phyloP scores from a whole-genome alignment of 352 stramenopile species.

The Pythium biforme region DNA sequence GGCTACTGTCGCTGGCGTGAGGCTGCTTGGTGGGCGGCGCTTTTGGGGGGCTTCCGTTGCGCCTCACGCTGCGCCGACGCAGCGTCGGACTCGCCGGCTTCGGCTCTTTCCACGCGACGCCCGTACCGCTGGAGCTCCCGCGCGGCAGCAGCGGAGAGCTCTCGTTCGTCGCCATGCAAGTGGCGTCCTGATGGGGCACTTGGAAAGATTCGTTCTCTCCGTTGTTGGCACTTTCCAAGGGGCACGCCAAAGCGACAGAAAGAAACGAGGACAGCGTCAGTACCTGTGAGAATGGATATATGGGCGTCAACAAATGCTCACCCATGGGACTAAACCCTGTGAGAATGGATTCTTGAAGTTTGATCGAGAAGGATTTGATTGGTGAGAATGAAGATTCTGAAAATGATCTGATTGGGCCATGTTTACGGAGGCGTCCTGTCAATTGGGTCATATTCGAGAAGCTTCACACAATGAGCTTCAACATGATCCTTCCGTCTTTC shows the following conservation, averaged over 20 bases:
- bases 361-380: slow-evolving; percentile 1
- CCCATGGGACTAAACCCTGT: background rate
- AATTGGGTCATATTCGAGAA: slow-evolving; percentile 15
- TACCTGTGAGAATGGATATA: slow-evolving; percentile 1
- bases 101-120: background rate
- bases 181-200: too few relatives aligned
- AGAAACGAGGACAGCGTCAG: background rate
- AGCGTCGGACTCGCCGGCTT: slow-evolving; percentile 7
- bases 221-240: background rate
- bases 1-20: background rate
- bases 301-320: background rate
- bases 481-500: slow-evolving; percentile 10
- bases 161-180: slow-evolving; percentile 10
- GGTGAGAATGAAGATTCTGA: background rate
- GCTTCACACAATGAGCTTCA: slow-evolving; percentile 11
- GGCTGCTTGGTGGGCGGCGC: background rate
- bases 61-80: background rate
- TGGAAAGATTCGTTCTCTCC: background rate
- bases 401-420: slow-evolving; percentile 16
- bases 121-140: background rate
- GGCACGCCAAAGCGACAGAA: background rate
- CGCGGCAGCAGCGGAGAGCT: slow-evolving; percentile 14
- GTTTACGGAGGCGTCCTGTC: slow-evolving; percentile 10
- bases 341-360: slow-evolving; percentile 24
- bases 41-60: background rate